Evolutionary conservation across 1,284 basidiomycete genomes (phyloP).

Genomic region (Volvariella surrecta): DNA sequence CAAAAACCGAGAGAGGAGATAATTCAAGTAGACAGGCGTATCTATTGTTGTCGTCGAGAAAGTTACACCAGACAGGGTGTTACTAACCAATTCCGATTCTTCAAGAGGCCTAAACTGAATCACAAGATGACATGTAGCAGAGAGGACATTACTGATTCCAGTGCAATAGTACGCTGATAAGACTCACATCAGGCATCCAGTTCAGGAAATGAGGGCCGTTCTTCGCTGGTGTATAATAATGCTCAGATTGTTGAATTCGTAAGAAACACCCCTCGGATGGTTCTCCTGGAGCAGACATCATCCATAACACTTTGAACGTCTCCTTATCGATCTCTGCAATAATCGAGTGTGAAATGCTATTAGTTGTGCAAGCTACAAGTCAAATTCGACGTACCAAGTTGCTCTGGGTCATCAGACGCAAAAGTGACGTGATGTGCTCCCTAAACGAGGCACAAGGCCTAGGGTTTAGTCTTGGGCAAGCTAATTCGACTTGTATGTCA

Average conservation of each 20-base stretch:
- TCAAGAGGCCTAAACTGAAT: slow-evolving; percentile 42
- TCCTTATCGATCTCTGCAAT: slow-evolving; percentile 65
- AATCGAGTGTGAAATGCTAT: too few relatives aligned
- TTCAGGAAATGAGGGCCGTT: slow-evolving; percentile 36
- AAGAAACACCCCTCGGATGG: slow-evolving; percentile 51
- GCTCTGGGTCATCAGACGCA: slow-evolving; percentile 35
- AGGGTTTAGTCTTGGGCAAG: too few relatives aligned
- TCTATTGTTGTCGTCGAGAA: slow-evolving; percentile 69
- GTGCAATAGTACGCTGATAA: not conserved
- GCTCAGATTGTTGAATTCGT: slow-evolving; percentile 52
- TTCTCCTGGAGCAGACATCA: slow-evolving; percentile 48
- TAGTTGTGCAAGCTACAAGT: too few relatives aligned
- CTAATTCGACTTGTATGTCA: not conserved
- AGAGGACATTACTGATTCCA: not conserved
- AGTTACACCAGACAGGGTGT: slow-evolving; percentile 36
- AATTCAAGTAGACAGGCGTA: slow-evolving; percentile 57
- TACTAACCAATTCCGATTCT: slow-evolving; percentile 32
- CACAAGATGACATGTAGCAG: not conserved
- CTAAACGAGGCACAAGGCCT: slow-evolving; percentile 18
- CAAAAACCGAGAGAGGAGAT: slow-evolving; percentile 56
- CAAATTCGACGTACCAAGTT: slow-evolving; percentile 42
- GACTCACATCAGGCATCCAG: slow-evolving; percentile 54
- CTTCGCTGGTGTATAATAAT: slow-evolving; percentile 32
- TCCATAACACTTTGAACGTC: slow-evolving; percentile 68
- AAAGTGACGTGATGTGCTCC: slow-evolving; percentile 65